A percentile compares a stretch with the other conserved stretches of the same genome.
phyloP scores from a whole-genome alignment of 495 filamentous ascomycete genomes.

The Aspergillus bertholletiae region DNA sequence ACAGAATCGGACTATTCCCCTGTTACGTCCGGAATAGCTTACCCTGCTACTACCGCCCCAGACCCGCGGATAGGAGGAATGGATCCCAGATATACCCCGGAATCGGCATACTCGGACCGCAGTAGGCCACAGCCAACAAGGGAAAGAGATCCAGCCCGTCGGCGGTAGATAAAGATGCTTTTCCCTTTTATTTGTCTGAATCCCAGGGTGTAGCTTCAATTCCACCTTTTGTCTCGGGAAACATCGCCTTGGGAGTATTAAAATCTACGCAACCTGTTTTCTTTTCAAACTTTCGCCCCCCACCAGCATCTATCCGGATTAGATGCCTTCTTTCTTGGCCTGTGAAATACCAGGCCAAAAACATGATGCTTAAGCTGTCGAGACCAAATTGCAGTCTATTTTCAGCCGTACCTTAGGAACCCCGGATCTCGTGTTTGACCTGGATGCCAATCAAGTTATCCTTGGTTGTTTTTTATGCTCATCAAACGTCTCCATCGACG shows the following conservation, averaged over 20 bases:
- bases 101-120: slow-evolving; percentile 34
- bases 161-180: slow-evolving; percentile 30
- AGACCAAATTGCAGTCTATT: slow-evolving; percentile 17
- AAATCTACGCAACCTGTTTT: slow-evolving; percentile 9
- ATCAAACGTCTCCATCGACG: slow-evolving; percentile 10
- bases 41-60: slow-evolving; percentile 43
- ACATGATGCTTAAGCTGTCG: slow-evolving; percentile 20
- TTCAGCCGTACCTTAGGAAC: slow-evolving; percentile 17
- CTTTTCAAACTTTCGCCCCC: slow-evolving; percentile 11
- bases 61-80: slow-evolving; percentile 48
- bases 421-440: slow-evolving; percentile 20
- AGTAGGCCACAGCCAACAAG: slow-evolving; percentile 43
- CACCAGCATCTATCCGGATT: slow-evolving; percentile 1
- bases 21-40: slow-evolving; percentile 41
- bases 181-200: slow-evolving; percentile 9
- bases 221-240: slow-evolving; percentile 16
- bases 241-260: slow-evolving; percentile 19
- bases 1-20: slow-evolving; percentile 43
- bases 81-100: slow-evolving; percentile 47
- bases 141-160: slow-evolving; percentile 39
- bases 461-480: slow-evolving; percentile 11
- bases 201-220: slow-evolving; percentile 3
- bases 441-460: slow-evolving; percentile 17
- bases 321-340: slow-evolving; percentile 13
- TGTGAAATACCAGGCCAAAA: slow-evolving; percentile 13